Base-by-base conservation (phyloP, 2,329 filamentous ascomycete genomes). In the Fusarium pseudoanthophilum region DNA sequence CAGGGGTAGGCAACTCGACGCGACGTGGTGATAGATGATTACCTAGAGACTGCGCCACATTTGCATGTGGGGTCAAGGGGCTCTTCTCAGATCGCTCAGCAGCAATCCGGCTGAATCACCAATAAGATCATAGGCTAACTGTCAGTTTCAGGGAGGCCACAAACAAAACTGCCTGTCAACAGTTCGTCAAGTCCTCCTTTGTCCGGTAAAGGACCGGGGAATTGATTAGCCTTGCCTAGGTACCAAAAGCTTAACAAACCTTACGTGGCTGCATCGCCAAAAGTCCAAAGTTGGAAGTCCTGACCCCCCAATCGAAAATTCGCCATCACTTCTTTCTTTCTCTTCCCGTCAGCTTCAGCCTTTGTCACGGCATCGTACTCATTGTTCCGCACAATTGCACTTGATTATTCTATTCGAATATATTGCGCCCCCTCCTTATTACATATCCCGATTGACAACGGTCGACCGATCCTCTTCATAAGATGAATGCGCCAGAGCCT, bases 401-500 rank as follows among this genome's bases (percentile, higher is more conserved):
- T 63, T 32, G 42, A 48, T 24, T 64, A 39, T 51, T 40, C 30
- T 69, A 48, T 16, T 37, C n/a, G 30, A 52, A 49, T 32, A 36
- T 36, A 36, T 40, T 56, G 37, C 60, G 49, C 53, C 39, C 36
- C 28, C n/a, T 39, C 37, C 11, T 36, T 43, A 36, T 7, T 5
- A 24, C 32, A 42, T 65, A 45, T 40, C 42, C 42, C 57, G 37
- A 59, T 61, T 67, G 56, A 71, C 45, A 43, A 13, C 63, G 34
- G 62, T 66, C 67, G 61, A 52, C 56, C 63, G 34, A 73, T 52
- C 51, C 55, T 61, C 53, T 57, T 49, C 69, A 53, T 76, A 82
- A 76, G 60, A 97, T 97, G 95, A 94, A 98, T 86, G 91, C 91
- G 79, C 89, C 92, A 71, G 94, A 97, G 86, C 92, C 94, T 72